Evolutionary conservation across 208 protist species (phyloP), one percentile per base, ranked within the genome.

Genomic region (Tritrichomonas musculus): DNA sequence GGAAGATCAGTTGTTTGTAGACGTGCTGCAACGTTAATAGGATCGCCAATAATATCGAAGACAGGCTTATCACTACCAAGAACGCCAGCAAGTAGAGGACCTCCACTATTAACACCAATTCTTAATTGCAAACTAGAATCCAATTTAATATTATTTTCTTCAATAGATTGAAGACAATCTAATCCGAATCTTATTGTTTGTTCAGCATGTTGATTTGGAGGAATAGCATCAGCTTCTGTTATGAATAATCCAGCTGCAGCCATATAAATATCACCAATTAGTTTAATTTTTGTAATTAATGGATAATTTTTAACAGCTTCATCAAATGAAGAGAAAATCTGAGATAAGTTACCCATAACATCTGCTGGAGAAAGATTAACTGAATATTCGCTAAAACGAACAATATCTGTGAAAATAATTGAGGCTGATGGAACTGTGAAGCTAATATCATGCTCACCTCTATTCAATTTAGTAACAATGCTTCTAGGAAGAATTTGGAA

Each of bases 221-320:
- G 1, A 9, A n/a, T 50, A 53, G 5, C 17, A 60, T 5, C 5
- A 22, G 11, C 53, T 60, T 88, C 77, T 39, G 4, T 20, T 9
- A 14, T 88, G 22, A 88, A 88, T 27, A 88, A 57, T 17, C 77
- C 77, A 39, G 25, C 41, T 20, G 77, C 41, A 57, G 77, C 77
- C 77, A 88, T 88, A 49, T 88, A 88, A 17, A 53, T 60, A 36
- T 88, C 77, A 33, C 77, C 77, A 30, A 88, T 88, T 22, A 88
- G 30, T 39, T 88, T 88, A 17, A 88, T 88, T 57, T 88, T 88
- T n/a, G 77, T 88, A n/a, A 88, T 53, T 5, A 50, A 33, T 88
- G 33, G 8, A 36, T 88, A 57, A 20, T 88, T 0, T 9, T 8
- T 30, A 3, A 20, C 27, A 20, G 8, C 41, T 53, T 53, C 47